Conservation (phyloP, 768 basidiomycete species). For the Suillus americanus region DNA sequence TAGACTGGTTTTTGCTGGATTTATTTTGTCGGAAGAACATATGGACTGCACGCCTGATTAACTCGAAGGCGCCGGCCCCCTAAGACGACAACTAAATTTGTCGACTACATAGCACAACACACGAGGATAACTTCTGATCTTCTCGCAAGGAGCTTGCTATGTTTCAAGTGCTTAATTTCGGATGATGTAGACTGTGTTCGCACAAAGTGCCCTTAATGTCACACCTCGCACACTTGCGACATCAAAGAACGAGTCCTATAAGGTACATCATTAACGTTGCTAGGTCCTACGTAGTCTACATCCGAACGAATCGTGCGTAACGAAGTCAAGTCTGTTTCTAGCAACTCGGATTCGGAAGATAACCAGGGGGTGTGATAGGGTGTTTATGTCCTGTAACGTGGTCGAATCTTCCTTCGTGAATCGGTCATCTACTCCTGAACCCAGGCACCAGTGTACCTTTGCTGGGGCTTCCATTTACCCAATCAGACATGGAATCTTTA, state of each 20-base stretch:
- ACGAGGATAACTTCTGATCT: not conserved
- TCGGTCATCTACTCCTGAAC: too few species aligned
- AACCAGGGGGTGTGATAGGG: not conserved
- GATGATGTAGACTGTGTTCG: too few species aligned
- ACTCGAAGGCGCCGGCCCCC: not conserved
- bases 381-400: not conserved
- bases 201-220: not conserved
- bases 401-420: not conserved
- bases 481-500: too few species aligned
- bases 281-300: not conserved
- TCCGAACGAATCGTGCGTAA: not conserved
- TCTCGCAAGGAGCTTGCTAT: not conserved
- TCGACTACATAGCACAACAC: not conserved
- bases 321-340: not conserved
- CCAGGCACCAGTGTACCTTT: too few species aligned
- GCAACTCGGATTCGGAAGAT: not conserved
- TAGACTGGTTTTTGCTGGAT: not conserved
- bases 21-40: not conserved
- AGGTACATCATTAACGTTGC: not conserved
- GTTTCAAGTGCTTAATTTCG: not conserved
- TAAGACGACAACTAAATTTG: not conserved
- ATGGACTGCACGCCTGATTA: not conserved
- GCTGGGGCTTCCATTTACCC: too few species aligned
- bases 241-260: not conserved
- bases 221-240: not conserved